Evolutionary conservation across 169 alveolate genomes (phyloP).

Genomic region (Eimeria tenella): DNA sequence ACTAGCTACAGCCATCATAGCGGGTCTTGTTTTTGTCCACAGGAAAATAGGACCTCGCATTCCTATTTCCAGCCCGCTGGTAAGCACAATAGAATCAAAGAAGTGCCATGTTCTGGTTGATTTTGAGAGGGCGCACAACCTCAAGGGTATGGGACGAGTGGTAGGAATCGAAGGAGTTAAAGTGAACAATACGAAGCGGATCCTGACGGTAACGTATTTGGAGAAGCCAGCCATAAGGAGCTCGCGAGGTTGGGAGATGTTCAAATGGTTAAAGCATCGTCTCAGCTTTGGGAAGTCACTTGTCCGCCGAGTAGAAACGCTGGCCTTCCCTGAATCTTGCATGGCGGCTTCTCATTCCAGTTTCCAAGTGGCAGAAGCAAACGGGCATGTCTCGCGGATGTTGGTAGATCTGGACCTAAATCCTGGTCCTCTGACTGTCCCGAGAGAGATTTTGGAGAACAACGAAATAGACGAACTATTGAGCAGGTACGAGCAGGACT

Average conservation of each 20-base stretch:
- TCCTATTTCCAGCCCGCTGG: constrained; percentile 46
- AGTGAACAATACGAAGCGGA: constrained; percentile 30
- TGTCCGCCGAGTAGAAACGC: constrained; percentile 17
- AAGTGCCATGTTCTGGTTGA: constrained; percentile 49
- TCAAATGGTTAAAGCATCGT: constrained; percentile 35
- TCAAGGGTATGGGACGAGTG: constrained; percentile 27
- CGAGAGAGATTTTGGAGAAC: constrained; percentile 43
- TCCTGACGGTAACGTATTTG: constrained; percentile 16
- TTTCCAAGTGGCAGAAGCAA: constrained; percentile 27
- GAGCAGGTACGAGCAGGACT: not conserved
- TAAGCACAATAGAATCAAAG: constrained; percentile 18
- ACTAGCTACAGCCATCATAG: constrained; percentile 2
- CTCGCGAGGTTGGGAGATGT: constrained; percentile 43
- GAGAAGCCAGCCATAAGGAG: constrained; percentile 32
- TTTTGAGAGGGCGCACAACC: not conserved
- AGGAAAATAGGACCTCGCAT: constrained; percentile 13
- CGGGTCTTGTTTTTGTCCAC: not conserved
- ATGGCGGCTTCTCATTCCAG: constrained; percentile 35
- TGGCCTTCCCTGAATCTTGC: constrained; percentile 25
- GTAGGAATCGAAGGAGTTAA: constrained; percentile 1
- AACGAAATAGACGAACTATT: constrained; percentile 9
- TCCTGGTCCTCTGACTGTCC: constrained; percentile 67
- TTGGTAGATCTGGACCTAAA: constrained; percentile 42
- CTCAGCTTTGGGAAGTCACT: not conserved
- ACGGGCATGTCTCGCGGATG: not conserved